Conservation (phyloP, 202 grass and related monocot genomes). For the Setaria italica region DNA sequence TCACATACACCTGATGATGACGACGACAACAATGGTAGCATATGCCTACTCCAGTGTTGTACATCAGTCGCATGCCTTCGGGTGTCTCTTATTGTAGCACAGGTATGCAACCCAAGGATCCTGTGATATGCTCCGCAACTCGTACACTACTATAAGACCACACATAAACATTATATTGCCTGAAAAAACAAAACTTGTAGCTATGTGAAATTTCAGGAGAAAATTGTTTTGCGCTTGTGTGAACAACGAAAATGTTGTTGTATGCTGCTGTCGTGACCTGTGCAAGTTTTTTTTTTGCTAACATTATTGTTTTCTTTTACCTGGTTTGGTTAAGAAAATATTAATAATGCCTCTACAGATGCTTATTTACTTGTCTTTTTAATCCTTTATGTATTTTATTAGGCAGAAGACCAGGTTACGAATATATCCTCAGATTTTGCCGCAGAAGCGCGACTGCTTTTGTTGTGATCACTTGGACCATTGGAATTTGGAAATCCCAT, state of each 20-base stretch:
- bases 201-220: too few species aligned
- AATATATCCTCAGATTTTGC: not conserved
- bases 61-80: not conserved
- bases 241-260: too few species aligned
- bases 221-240: too few species aligned
- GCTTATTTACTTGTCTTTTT: not conserved
- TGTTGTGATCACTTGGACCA: not conserved
- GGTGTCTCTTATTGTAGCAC: not conserved
- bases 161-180: too few species aligned
- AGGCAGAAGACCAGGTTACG: accelerated
- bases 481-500: not conserved
- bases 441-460: not conserved
- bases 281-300: too few species aligned
- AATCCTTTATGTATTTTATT: not conserved
- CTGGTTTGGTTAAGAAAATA: not conserved
- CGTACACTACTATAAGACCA: too few species aligned
- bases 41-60: not conserved
- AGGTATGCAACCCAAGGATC: not conserved
- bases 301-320: too few species aligned
- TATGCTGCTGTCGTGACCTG: too few species aligned
- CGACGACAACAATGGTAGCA: not conserved
- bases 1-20: too few species aligned
- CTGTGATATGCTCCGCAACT: too few species aligned
- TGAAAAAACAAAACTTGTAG: too few species aligned
- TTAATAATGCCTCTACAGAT: not conserved